phyloP scores from a whole-genome alignment of 176 grass and related monocot species.

The Typha latifolia region DNA sequence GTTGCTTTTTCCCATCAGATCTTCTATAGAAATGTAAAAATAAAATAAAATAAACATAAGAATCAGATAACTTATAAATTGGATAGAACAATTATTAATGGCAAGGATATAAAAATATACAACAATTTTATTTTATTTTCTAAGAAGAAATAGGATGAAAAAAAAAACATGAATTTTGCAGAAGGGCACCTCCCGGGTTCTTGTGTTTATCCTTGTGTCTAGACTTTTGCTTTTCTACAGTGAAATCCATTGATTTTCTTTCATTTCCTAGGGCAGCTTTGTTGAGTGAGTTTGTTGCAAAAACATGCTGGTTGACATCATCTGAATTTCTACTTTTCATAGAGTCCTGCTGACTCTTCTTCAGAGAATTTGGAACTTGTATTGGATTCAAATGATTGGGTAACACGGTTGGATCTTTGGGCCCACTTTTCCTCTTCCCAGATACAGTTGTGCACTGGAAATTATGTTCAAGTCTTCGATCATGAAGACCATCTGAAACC shows the following conservation, averaged over 20 bases:
- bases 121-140: no score
- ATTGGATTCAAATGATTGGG: conserved; percentile 21
- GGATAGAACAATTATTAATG: no score
- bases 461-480: conserved; percentile 25
- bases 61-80: not conserved
- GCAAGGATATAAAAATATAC: no score
- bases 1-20: conserved; percentile 23
- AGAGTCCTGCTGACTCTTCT: conserved; percentile 28
- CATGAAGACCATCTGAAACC: conserved; percentile 18
- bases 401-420: conserved; percentile 10
- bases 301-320: no score
- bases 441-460: conserved; percentile 8
- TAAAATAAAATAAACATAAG: conserved; percentile 10
- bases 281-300: not conserved
- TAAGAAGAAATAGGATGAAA: not conserved
- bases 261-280: not conserved
- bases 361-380: conserved; percentile 27
- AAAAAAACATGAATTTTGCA: conserved; percentile 2
- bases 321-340: conserved; percentile 1
- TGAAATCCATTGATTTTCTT: conserved; percentile 5
- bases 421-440: conserved; percentile 29
- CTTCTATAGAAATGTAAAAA: conserved; percentile 24
- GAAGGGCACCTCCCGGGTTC: conserved; percentile 24
- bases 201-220: conserved; percentile 42
- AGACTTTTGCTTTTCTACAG: conserved; percentile 14